These are phyloP conservation scores for Irpex lacteus DNA, from an alignment of 1,284 basidiomycete genomes.

Conservation along the genomic window DNA sequence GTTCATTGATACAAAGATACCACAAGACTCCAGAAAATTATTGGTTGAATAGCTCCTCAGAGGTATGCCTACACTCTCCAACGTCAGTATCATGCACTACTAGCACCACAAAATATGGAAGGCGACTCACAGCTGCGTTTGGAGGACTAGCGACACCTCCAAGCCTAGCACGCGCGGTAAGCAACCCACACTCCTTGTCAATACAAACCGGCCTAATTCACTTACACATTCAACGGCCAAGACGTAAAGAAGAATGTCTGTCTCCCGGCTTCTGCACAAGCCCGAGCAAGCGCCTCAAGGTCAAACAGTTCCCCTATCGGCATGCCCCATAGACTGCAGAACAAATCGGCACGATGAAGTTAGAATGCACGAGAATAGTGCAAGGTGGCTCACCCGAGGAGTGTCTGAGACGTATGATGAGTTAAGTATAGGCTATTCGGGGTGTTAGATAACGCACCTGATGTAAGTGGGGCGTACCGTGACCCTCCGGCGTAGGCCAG, in stretches of 20 bases:
- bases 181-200: not conserved
- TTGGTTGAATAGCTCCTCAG: too few species aligned
- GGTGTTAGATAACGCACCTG: conserved; percentile 38
- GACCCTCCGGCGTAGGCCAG: conserved; percentile 53
- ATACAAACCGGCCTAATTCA: too few species aligned
- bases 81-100: not conserved
- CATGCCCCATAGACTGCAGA: conserved; percentile 59
- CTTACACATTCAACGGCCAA: conserved; percentile 67
- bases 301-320: conserved; percentile 74
- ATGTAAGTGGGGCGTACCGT: conserved; percentile 48
- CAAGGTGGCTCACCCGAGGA: conserved; percentile 47
- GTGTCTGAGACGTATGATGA: conserved; percentile 38
- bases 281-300: conserved; percentile 55
- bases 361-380: not conserved
- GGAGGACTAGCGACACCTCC: conserved; percentile 67
- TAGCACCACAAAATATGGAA: not conserved
- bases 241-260: conserved; percentile 75
- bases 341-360: conserved; percentile 2
- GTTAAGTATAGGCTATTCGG: not conserved
- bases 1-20: too few species aligned
- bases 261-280: conserved; percentile 53
- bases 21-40: too few species aligned
- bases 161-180: conserved; percentile 32
- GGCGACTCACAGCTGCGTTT: conserved; percentile 58
- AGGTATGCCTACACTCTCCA: not conserved